phyloP scores from a whole-genome alignment of 108 stramenopile genomes.

The Pseudonitzschia multistriata region DNA sequence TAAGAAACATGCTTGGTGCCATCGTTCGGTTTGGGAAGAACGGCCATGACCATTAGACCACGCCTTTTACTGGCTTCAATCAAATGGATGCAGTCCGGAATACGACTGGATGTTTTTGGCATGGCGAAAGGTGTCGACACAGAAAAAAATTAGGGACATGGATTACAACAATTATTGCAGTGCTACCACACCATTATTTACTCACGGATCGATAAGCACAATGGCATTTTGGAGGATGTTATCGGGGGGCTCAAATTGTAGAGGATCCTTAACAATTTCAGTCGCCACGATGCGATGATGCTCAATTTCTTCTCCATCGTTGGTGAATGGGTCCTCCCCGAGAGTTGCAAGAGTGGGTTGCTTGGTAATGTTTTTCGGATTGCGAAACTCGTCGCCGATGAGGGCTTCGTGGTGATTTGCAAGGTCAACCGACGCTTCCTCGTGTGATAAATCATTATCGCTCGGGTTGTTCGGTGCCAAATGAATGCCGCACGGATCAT shows the following conservation, averaged over 20 bases:
- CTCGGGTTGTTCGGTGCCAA: too few relatives aligned
- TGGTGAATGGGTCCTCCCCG: not conserved
- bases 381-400: not conserved
- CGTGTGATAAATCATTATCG: not conserved
- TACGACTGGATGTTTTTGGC: not conserved
- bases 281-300: slow-evolving; percentile 56
- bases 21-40: slow-evolving; percentile 43
- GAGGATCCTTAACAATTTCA: slow-evolving; percentile 48
- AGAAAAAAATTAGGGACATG: too few relatives aligned
- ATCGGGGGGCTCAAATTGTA: slow-evolving; percentile 21
- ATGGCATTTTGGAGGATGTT: slow-evolving; percentile 49
- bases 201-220: slow-evolving; percentile 45
- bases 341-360: not conserved
- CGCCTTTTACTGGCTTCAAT: slow-evolving; percentile 43
- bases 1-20: slow-evolving; percentile 3
- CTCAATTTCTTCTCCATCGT: slow-evolving; percentile 9
- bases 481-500: not conserved
- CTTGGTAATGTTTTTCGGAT: not conserved
- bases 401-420: not conserved
- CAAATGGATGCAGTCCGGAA: slow-evolving; percentile 49
- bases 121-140: not conserved
- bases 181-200: not conserved
- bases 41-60: slow-evolving; percentile 55
- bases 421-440: not conserved
- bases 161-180: not conserved